These are phyloP conservation scores for Suillus paluster DNA, from an alignment of 768 basidiomycete genomes.

Conservation along the genomic window DNA sequence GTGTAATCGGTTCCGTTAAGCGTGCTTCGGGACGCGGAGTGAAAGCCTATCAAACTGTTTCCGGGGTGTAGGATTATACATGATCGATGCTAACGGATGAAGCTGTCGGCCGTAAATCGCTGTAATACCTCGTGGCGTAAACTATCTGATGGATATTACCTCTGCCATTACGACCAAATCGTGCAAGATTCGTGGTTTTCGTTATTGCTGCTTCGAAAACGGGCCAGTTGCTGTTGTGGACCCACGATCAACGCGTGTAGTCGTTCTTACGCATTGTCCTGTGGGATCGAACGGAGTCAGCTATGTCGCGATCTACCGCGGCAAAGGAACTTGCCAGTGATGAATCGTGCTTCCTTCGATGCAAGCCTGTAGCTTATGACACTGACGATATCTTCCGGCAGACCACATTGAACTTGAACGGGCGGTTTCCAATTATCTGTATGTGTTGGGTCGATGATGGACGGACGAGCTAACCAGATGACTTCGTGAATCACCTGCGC, in stretches of 20 bases:
- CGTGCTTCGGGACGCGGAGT: background rate
- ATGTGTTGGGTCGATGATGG: too few relatives aligned
- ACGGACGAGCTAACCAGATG: background rate
- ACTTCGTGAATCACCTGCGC: too few relatives aligned
- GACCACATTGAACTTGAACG: conserved; percentile 8
- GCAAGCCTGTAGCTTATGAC: conserved; percentile 31
- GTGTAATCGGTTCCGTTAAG: background rate
- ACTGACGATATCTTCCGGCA: conserved; percentile 26
- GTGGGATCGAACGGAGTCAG: background rate
- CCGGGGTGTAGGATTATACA: too few relatives aligned
- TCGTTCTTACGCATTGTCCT: conserved; percentile 4
- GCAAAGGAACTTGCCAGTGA: conserved; percentile 24
- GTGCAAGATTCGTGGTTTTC: background rate
- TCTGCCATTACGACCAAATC: background rate
- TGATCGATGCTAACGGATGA: background rate
- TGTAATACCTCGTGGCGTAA: background rate
- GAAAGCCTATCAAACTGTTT: background rate
- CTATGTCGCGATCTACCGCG: background rate
- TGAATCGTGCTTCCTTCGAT: conserved; percentile 29
- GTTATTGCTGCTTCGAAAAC: background rate
- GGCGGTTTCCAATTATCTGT: background rate
- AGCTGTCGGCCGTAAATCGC: background rate
- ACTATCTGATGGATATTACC: background rate
- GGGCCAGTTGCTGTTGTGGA: background rate
- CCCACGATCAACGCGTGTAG: background rate